Conservation (phyloP, 768 basidiomycete genomes). For the Cyathus striatus region DNA sequence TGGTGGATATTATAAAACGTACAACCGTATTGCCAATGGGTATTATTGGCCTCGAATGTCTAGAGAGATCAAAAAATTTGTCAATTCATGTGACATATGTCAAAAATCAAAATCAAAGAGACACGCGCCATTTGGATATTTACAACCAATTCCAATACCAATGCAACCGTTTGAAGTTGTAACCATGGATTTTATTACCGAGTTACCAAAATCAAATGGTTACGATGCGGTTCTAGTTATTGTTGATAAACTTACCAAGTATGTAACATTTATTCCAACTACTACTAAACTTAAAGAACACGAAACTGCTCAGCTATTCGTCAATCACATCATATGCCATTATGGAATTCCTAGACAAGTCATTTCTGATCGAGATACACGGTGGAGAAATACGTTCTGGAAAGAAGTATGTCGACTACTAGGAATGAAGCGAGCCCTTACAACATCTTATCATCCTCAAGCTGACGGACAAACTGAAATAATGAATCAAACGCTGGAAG, state of each 20-base stretch:
- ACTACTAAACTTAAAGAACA: no score
- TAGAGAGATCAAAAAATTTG: constrained; percentile 13
- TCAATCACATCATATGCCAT: constrained; percentile 17
- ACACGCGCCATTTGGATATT: constrained; percentile 22
- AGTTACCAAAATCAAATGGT: no score
- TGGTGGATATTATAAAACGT: no score
- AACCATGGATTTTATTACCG: neutral
- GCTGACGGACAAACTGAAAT: no score
- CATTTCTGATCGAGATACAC: no score
- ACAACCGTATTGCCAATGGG: no score
- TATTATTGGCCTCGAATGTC: constrained; percentile 30
- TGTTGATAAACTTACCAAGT: no score
- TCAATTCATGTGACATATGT: constrained; percentile 24
- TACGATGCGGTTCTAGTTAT: no score
- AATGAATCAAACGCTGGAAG: no score
- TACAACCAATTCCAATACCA: constrained; percentile 30
- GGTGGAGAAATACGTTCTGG: no score
- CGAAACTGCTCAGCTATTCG: constrained; percentile 22
- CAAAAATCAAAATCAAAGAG: constrained; percentile 13
- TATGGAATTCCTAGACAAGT: constrained; percentile 19
- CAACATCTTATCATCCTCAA: no score
- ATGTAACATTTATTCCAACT: no score
- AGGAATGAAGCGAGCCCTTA: constrained; percentile 17
- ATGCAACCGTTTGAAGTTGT: constrained; percentile 10
- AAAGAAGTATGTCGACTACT: constrained; percentile 14